Conservation (phyloP, 352 stramenopile genomes). For the Hyaloperonospora brassicae region DNA sequence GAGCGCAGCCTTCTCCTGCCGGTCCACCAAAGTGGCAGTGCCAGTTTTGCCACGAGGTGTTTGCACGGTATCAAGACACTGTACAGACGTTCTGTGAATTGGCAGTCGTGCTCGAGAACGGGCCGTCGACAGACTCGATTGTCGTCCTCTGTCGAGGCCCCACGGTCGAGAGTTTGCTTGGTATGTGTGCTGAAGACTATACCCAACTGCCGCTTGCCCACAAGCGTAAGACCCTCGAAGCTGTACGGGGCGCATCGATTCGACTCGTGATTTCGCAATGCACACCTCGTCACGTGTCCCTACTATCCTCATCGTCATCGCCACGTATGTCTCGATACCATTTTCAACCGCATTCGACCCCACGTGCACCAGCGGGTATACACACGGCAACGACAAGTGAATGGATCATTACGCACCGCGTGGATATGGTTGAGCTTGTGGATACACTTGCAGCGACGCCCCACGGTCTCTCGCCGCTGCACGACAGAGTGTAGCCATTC, state of each 20-base stretch:
- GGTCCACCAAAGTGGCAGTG: constrained; percentile 38
- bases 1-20: neutral
- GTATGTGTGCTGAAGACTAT: constrained; percentile 38
- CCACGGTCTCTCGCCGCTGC: constrained; percentile 9
- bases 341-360: neutral
- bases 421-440: constrained; percentile 32
- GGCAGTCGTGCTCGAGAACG: constrained; percentile 37
- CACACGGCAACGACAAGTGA: no score
- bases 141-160: constrained; percentile 39
- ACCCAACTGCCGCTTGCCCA: constrained; percentile 34
- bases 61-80: constrained; percentile 40
- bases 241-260: constrained; percentile 27
- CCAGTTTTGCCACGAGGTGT: constrained; percentile 46
- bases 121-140: constrained; percentile 15
- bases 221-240: constrained; percentile 30
- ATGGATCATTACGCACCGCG: constrained; percentile 15
- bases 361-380: no score
- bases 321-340: neutral
- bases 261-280: constrained; percentile 41
- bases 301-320: neutral
- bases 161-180: constrained; percentile 33
- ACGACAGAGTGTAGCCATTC: constrained; percentile 19
- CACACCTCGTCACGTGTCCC: constrained; percentile 15
- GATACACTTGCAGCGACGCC: constrained; percentile 26
- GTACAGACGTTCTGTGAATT: constrained; percentile 38